These are phyloP conservation scores for Puccinia novopanici DNA, from an alignment of 1,284 basidiomycete species.

Conservation along the genomic window DNA sequence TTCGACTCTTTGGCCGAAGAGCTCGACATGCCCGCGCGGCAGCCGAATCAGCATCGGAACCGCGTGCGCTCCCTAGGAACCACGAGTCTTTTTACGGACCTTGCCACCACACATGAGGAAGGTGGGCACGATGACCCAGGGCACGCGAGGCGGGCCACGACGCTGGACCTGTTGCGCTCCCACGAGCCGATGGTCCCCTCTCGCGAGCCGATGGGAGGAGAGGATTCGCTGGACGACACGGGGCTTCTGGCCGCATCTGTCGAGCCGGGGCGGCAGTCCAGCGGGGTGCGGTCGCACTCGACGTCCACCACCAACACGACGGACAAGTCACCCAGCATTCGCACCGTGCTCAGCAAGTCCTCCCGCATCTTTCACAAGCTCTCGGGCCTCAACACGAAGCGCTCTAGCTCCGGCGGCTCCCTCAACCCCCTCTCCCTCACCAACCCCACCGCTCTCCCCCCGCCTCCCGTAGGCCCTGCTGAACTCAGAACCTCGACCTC, in stretches of 20 bases:
- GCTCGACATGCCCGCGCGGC: conserved; percentile 1
- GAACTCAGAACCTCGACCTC: not conserved
- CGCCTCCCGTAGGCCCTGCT: no score
- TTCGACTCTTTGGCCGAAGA: conserved; percentile 35
- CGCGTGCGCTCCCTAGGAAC: conserved; percentile 23
- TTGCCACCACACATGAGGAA: conserved; percentile 10
- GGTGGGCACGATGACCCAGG: not conserved
- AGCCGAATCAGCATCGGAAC: not conserved
- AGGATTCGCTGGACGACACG: not conserved
- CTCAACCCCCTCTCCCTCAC: not conserved
- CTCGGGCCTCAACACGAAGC: conserved; percentile 1
- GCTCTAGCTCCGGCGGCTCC: conserved; percentile 14
- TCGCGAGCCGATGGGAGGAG: not conserved
- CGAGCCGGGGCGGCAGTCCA: not conserved
- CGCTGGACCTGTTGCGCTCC: not conserved
- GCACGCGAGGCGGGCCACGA: not conserved
- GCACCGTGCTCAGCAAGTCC: conserved; percentile 25
- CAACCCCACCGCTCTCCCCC: not conserved
- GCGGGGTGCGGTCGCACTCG: not conserved
- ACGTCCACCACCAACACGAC: conserved; percentile 24
- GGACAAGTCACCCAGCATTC: conserved; percentile 20
- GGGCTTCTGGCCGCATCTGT: not conserved
- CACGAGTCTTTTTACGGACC: conserved; percentile 14
- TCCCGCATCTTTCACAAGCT: conserved; percentile 27
- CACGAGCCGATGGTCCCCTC: not conserved